phyloP scores from a whole-genome alignment of 768 basidiomycete genomes.

The Tylopilus balloui region DNA sequence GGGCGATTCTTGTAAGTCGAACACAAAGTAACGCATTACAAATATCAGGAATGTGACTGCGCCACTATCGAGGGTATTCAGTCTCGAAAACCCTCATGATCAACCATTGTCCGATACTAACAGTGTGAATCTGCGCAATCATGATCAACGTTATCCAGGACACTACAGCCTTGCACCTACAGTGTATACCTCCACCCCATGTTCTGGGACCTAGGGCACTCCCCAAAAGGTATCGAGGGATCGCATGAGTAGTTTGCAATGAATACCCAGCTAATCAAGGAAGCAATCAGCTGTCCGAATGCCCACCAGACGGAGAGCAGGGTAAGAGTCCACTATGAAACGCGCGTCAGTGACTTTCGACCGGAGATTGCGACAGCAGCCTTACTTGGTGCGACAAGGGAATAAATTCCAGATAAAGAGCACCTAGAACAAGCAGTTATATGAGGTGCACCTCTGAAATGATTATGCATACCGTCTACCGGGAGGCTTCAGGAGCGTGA shows the following conservation, averaged over 20 bases:
- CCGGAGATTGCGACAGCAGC: not conserved
- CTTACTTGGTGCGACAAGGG: conserved; percentile 38
- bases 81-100: not conserved
- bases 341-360: not conserved
- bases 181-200: conserved; percentile 61
- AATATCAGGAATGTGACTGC: conserved; percentile 50
- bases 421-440: conserved; percentile 29
- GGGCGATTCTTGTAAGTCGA: conserved; percentile 57
- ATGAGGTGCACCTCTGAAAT: not conserved
- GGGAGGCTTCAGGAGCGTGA: conserved; percentile 33
- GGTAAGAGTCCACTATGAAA: conserved; percentile 47
- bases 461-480: conserved; percentile 39
- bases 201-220: conserved; percentile 47
- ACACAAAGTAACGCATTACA: conserved; percentile 50
- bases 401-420: conserved; percentile 43
- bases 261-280: conserved; percentile 51
- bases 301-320: conserved; percentile 55
- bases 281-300: conserved; percentile 46
- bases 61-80: conserved; percentile 32
- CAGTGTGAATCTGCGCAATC: conserved; percentile 36
- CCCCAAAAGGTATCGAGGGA: conserved; percentile 25
- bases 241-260: conserved; percentile 53
- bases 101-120: conserved; percentile 20
- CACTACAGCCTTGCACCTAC: conserved; percentile 20
- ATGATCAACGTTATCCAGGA: not conserved